These are phyloP conservation scores for Colletotrichum tropicicola DNA, from an alignment of 2,329 filamentous ascomycete species.

Conservation along the genomic window DNA sequence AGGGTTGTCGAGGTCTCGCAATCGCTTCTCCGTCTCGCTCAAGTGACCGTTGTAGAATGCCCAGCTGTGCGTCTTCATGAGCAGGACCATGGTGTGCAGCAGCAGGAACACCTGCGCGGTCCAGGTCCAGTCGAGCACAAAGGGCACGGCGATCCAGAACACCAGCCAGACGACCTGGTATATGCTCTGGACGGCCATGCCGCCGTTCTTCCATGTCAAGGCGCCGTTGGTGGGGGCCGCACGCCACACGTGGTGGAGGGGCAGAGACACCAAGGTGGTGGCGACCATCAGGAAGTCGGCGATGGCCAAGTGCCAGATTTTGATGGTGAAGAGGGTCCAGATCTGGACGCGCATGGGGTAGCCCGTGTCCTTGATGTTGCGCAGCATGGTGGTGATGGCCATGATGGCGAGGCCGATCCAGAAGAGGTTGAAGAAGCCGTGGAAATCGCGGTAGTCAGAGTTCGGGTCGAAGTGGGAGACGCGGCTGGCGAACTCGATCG, in stretches of 20 bases:
- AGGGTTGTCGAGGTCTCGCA: conserved; percentile 82
- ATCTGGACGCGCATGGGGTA: conserved; percentile 86
- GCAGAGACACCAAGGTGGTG: conserved; percentile 76
- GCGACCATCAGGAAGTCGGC: conserved; percentile 88
- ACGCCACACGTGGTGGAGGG: conserved; percentile 76
- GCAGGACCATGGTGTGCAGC: conserved; percentile 86
- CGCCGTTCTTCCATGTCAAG: conserved; percentile 78
- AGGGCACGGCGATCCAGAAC: conserved; percentile 87
- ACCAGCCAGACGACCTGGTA: conserved; percentile 83
- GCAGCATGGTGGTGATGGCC: conserved; percentile 92
- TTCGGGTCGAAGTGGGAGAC: conserved; percentile 95
- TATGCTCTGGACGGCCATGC: conserved; percentile 84
- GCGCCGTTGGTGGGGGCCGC: conserved; percentile 55
- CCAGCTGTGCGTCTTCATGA: conserved; percentile 99
- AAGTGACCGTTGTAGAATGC: conserved; percentile 98
- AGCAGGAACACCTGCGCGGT: conserved; percentile 96
- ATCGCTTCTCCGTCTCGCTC: conserved; percentile 83
- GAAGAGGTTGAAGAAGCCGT: conserved; percentile 97
- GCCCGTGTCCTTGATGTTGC: conserved; percentile 94
- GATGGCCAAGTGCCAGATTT: conserved; percentile 85
- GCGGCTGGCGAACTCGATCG: conserved; percentile 88
- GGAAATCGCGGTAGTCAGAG: conserved; percentile 93
- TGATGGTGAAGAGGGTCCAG: conserved; percentile 87
- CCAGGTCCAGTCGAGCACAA: conserved; percentile 91
- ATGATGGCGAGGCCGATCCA: conserved; percentile 98